These are phyloP conservation scores for Eleusine indica DNA, from an alignment of 176 grass and related monocot species.

Conservation along the genomic window DNA sequence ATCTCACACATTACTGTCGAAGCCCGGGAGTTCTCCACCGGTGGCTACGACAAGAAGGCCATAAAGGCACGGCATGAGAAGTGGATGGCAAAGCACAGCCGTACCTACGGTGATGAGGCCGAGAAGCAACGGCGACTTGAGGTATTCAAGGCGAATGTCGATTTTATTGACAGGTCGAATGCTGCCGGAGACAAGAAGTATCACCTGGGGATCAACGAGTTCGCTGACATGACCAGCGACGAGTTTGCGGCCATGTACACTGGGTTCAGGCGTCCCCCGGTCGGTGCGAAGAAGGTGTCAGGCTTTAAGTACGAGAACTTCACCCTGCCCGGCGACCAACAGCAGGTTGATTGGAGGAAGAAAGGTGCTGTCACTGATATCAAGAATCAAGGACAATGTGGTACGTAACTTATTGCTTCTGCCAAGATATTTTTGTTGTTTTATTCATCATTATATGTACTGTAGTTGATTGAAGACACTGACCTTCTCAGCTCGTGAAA, in stretches of 20 bases:
- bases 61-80: constrained; percentile 6
- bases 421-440: no score
- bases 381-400: constrained; percentile 28
- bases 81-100: constrained; percentile 42
- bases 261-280: neutral
- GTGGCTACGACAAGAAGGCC: neutral
- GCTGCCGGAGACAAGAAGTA: neutral
- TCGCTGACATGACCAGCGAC: constrained; percentile 32
- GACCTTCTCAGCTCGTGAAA: no score
- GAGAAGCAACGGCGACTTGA: constrained; percentile 36
- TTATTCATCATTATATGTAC: no score
- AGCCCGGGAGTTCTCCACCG: neutral
- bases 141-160: constrained; percentile 39
- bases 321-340: neutral
- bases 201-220: constrained; percentile 32
- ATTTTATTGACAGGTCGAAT: constrained; percentile 27
- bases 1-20: no score
- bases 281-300: neutral
- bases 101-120: constrained; percentile 27
- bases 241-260: constrained; percentile 33
- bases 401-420: neutral
- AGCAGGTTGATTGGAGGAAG: constrained; percentile 30
- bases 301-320: constrained; percentile 2
- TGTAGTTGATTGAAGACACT: no score
- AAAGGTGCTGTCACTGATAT: constrained; percentile 17